These are phyloP conservation scores for Nakaseomyces sp. DNA, from an alignment of 1,139 yeast species.

Conservation along the genomic window DNA sequence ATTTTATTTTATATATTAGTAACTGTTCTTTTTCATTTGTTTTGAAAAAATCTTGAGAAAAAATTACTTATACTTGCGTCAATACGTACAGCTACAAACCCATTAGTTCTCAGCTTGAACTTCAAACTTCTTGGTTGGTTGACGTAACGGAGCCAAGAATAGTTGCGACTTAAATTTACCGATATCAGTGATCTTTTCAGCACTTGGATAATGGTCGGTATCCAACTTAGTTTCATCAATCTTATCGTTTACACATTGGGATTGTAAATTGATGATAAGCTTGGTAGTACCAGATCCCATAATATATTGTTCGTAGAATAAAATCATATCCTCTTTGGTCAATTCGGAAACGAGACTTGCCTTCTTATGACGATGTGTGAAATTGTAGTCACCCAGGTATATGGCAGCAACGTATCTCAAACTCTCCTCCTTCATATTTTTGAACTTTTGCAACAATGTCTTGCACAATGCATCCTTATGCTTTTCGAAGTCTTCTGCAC, in stretches of 20 bases:
- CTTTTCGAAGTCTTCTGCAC: conserved; percentile 55
- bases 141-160: conserved; percentile 39
- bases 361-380: conserved; percentile 47
- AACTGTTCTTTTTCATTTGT: not conserved
- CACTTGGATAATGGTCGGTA: conserved; percentile 31
- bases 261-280: conserved; percentile 59
- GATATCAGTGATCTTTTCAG: conserved; percentile 31
- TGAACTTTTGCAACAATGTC: conserved; percentile 60
- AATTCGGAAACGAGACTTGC: conserved; percentile 48
- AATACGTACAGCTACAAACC: not conserved
- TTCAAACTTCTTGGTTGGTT: conserved; percentile 30
- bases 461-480: conserved; percentile 61
- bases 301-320: conserved; percentile 45
- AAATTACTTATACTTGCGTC: no score
- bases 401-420: conserved; percentile 58
- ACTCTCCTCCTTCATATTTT: conserved; percentile 72
- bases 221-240: conserved; percentile 22
- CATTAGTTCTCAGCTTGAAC: not conserved
- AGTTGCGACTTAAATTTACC: conserved; percentile 39
- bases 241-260: conserved; percentile 36
- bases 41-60: no score
- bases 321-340: conserved; percentile 48
- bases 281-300: conserved; percentile 38
- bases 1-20: not conserved
- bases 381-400: conserved; percentile 70